Percentiles rank a stretch among this genome's conserved stretches.
Evolutionary conservation across 2,329 filamentous ascomycete species (phyloP).

Genomic region (Aspergillus floridensis): DNA sequence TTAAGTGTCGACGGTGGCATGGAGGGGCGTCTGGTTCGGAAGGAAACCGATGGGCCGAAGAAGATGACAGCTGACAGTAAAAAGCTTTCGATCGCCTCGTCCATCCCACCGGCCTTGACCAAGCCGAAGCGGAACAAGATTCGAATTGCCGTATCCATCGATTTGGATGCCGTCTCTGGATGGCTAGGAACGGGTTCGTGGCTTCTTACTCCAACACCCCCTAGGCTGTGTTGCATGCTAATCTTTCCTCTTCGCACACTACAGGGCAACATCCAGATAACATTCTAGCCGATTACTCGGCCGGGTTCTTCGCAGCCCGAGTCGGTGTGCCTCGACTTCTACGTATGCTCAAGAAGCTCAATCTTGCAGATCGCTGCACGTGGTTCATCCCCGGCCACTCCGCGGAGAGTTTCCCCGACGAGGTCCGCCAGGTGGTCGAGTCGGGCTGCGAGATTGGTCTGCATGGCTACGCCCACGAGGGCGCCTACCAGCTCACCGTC

Average conservation of each 20-base stretch:
- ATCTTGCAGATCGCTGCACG: conserved; percentile 53
- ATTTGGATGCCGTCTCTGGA: conserved; percentile 60
- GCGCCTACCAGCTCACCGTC: conserved; percentile 65
- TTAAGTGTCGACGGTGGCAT: conserved; percentile 53
- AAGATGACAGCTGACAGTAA: background rate
- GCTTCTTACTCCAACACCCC: conserved; percentile 30
- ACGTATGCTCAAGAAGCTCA: conserved; percentile 52
- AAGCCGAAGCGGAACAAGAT: conserved; percentile 21
- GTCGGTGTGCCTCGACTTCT: conserved; percentile 58
- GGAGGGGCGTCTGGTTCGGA: conserved; percentile 52
- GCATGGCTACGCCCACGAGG: conserved; percentile 67
- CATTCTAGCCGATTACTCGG: conserved; percentile 55
- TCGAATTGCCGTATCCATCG: conserved; percentile 40
- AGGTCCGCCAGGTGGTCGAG: conserved; percentile 51
- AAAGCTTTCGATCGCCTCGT: background rate
- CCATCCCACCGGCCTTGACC: conserved; percentile 16
- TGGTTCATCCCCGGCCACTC: conserved; percentile 63
- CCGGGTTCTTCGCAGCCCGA: conserved; percentile 55
- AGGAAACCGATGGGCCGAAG: conserved; percentile 23
- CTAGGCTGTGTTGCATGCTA: background rate
- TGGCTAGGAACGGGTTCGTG: conserved; percentile 53
- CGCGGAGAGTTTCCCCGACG: conserved; percentile 55
- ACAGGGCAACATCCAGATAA: conserved; percentile 48
- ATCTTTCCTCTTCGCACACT: background rate
- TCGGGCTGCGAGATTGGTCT: conserved; percentile 54